phyloP scores from a whole-genome alignment of 108 stramenopile species.

The Schizochytrium sp. region DNA sequence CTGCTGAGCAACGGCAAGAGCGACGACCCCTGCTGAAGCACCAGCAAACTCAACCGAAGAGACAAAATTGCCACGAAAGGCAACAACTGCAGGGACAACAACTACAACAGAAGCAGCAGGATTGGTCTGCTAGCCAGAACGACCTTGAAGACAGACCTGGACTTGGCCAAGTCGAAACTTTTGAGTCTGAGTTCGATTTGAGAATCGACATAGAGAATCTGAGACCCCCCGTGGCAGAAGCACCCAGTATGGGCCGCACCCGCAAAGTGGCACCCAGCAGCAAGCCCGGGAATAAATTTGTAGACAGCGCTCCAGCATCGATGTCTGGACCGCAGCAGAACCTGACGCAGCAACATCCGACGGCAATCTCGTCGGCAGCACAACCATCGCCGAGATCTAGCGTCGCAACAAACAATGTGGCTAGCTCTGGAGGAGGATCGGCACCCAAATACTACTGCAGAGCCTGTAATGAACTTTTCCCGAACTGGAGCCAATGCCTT shows the following conservation, averaged over 20 bases:
- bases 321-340: too few relatives aligned
- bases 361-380: not conserved
- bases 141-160: not conserved
- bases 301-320: not conserved
- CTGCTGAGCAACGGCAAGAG: too few relatives aligned
- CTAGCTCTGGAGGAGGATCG: not conserved
- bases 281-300: not conserved
- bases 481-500: constrained; percentile 62
- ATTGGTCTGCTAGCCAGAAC: not conserved
- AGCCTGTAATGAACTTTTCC: constrained; percentile 52
- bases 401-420: not conserved
- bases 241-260: not conserved
- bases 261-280: constrained; percentile 45
- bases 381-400: not conserved
- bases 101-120: not conserved
- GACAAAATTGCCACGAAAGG: not conserved
- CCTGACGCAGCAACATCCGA: too few relatives aligned
- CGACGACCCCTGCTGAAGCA: too few relatives aligned
- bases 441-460: constrained; percentile 33
- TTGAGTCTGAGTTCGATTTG: too few relatives aligned
- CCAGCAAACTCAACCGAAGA: not conserved
- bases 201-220: too few relatives aligned
- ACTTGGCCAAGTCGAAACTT: too few relatives aligned
- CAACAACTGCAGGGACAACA: not conserved
- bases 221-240: too few relatives aligned